Percentiles rank a stretch among this genome's conserved stretches.
Evolutionary conservation across 2,329 filamentous ascomycete species (phyloP).

Genomic region (Magnaporthiopsis rhizophila): DNA sequence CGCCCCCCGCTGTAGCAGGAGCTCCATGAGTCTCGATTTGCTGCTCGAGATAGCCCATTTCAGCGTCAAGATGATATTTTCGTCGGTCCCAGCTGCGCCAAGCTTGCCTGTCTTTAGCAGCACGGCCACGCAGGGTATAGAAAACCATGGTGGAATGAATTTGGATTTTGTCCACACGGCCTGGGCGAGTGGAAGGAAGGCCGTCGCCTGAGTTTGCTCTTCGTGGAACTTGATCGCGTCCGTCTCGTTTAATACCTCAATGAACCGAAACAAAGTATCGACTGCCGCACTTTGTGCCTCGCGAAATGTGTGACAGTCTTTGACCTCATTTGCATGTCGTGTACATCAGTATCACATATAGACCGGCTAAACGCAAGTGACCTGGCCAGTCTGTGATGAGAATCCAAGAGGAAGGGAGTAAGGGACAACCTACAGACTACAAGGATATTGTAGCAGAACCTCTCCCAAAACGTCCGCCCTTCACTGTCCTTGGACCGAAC

Average conservation of each 20-base stretch:
- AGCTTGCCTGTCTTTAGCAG: background rate
- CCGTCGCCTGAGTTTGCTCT: background rate
- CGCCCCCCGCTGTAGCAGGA: background rate
- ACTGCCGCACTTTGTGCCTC: background rate
- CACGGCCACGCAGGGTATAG: background rate
- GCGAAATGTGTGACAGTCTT: background rate
- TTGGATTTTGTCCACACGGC: background rate
- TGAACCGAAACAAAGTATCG: background rate
- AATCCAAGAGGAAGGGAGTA: background rate
- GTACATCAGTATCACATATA: background rate
- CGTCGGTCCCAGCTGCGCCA: background rate
- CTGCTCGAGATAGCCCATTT: background rate
- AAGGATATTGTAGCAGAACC: background rate
- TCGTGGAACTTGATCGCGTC: constrained; percentile 1
- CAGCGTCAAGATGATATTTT: background rate
- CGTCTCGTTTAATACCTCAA: background rate
- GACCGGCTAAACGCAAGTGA: background rate
- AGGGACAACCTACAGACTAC: background rate
- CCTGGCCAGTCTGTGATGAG: no score
- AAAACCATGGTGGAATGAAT: background rate
- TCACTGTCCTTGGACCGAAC: background rate
- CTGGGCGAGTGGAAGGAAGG: background rate
- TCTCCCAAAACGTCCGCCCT: background rate
- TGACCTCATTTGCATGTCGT: background rate
- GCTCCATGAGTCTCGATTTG: background rate